phyloP scores from a whole-genome alignment of 179 eudicot species.

The Dionaea muscipula region DNA sequence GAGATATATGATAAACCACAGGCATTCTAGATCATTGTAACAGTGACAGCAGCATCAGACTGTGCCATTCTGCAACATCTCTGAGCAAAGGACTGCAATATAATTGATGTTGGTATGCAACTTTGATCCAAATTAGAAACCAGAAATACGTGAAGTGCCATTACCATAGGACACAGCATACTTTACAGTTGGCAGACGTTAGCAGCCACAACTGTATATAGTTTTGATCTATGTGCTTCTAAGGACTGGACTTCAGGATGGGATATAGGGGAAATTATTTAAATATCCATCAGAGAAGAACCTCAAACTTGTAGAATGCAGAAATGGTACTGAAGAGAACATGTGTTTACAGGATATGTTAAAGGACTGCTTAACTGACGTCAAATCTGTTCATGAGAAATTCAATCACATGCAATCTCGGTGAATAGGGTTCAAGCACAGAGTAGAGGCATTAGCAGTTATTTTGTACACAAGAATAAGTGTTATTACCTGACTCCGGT shows the following conservation, averaged over 20 bases:
- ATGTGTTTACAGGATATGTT: neutral
- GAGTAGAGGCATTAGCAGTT: neutral
- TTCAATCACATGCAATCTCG: neutral
- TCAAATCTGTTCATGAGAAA: neutral
- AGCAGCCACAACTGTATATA: neutral
- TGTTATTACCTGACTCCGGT: conserved; percentile 71
- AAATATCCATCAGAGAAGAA: neutral
- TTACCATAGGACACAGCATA: too few species aligned
- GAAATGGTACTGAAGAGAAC: neutral
- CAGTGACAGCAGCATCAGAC: too few species aligned
- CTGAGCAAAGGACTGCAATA: too few species aligned
- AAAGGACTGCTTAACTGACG: neutral
- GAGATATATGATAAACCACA: neutral
- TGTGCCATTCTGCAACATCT: too few species aligned
- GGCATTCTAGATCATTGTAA: neutral
- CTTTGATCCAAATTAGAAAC: too few species aligned
- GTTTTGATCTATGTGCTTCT: neutral
- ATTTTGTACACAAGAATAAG: neutral
- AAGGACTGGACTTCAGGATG: neutral
- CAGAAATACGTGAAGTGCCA: too few species aligned
- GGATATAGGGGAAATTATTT: neutral
- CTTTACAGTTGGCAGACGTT: neutral
- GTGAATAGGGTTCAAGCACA: neutral
- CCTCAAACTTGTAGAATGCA: neutral
- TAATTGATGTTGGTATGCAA: too few species aligned